Evolutionary conservation across 805 yeast species (phyloP).

Genomic region (Groenewaldozyma tartarivorans): DNA sequence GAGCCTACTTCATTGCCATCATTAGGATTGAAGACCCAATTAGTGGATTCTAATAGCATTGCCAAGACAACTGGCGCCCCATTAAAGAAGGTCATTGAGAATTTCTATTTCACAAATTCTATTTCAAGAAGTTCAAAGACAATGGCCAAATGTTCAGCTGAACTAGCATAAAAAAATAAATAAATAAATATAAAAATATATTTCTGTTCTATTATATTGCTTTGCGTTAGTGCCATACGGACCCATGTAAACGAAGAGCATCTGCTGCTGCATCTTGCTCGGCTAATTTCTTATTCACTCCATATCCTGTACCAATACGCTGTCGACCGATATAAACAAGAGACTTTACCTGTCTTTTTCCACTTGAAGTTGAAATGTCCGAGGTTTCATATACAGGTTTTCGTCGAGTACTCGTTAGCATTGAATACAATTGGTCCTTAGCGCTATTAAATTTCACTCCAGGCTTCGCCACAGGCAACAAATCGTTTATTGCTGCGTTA

Average conservation of each 20-base stretch:
- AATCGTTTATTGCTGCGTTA: not conserved
- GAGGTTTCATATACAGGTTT: constrained; percentile 13
- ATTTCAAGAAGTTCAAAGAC: constrained; percentile 82
- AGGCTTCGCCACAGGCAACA: not conserved
- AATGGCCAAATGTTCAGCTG: constrained; percentile 76
- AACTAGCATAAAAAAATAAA: constrained; percentile 15
- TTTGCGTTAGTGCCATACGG: not conserved
- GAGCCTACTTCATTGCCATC: constrained; percentile 49
- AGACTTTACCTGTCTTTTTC: no score
- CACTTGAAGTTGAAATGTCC: not conserved
- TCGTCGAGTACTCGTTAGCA: constrained; percentile 10
- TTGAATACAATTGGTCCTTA: constrained; percentile 13
- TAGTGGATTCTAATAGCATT: constrained; percentile 27
- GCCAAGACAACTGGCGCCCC: constrained; percentile 38
- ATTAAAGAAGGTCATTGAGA: constrained; percentile 63
- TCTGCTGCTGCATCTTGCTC: constrained; percentile 15
- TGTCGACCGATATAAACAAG: constrained; percentile 11
- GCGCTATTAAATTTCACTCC: constrained; percentile 1
- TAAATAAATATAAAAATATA: not conserved
- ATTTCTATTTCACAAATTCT: constrained; percentile 83
- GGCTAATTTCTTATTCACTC: constrained; percentile 14
- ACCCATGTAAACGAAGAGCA: constrained; percentile 12
- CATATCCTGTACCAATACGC: constrained; percentile 13
- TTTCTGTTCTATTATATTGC: no score
- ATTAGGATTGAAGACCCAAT: constrained; percentile 43